These are phyloP conservation scores for Omphalotus guepiniiformis DNA, from an alignment of 768 basidiomycete genomes.

Conservation along the genomic window DNA sequence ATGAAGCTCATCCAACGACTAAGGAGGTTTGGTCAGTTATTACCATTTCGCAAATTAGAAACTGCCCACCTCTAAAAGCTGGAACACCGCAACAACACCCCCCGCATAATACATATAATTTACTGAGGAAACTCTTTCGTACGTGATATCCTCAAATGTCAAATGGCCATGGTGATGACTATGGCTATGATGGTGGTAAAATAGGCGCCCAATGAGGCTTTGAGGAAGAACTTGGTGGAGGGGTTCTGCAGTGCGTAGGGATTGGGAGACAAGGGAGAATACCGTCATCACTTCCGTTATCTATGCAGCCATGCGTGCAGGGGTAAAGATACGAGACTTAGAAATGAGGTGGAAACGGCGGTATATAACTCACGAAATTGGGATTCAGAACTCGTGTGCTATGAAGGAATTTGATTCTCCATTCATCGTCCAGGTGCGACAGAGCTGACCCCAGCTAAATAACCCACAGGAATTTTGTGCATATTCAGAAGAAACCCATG, in stretches of 20 bases:
- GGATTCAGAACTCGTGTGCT: constrained; percentile 50
- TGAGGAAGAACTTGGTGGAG: constrained; percentile 38
- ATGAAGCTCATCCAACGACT: constrained; percentile 36
- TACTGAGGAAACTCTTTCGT: constrained; percentile 14
- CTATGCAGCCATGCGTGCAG: constrained; percentile 21
- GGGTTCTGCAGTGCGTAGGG: constrained; percentile 40
- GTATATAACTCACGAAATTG: constrained; percentile 37
- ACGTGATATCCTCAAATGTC: constrained; percentile 3
- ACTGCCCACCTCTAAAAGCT: constrained; percentile 27
- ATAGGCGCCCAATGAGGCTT: constrained; percentile 38
- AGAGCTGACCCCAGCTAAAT: constrained; percentile 37
- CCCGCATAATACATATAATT: constrained; percentile 39
- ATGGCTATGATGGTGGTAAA: constrained; percentile 33
- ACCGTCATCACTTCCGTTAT: constrained; percentile 39
- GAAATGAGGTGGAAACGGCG: neutral
- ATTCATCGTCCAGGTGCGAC: constrained; percentile 34
- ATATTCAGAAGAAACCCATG: constrained; percentile 8
- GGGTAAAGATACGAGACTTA: constrained; percentile 10
- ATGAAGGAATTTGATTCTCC: constrained; percentile 36
- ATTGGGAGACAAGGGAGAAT: constrained; percentile 39
- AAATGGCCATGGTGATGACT: neutral
- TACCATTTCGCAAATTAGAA: neutral
- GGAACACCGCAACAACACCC: constrained; percentile 34
- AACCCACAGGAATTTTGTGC: neutral
- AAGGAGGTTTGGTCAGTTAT: neutral